These are phyloP conservation scores for Xerophyta viscosa DNA, from an alignment of 106 monocot species.

Conservation along the genomic window DNA sequence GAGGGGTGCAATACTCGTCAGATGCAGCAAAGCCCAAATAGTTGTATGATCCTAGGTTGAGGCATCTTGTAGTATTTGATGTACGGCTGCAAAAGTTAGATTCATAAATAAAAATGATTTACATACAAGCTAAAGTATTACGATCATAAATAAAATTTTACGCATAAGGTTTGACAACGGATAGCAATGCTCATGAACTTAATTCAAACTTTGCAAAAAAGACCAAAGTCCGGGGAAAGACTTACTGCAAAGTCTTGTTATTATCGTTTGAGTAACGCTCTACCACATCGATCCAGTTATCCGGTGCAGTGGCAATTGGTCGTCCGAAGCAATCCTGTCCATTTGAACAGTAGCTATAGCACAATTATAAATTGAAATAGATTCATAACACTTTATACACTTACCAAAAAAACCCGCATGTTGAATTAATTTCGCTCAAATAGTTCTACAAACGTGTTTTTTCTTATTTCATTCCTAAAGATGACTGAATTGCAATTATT, in stretches of 20 bases:
- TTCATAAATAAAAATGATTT: no score
- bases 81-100: slow-evolving; percentile 93
- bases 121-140: no score
- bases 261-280: slow-evolving; percentile 65
- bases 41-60: slow-evolving; percentile 93
- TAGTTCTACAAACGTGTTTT: no score
- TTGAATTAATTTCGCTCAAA: no score
- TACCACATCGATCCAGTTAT: slow-evolving; percentile 75
- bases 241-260: slow-evolving; percentile 76
- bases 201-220: not conserved
- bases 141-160: no score
- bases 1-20: slow-evolving; percentile 95
- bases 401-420: no score
- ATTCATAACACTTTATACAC: no score
- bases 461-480: no score
- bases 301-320: slow-evolving; percentile 72
- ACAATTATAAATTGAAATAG: no score
- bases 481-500: no score
- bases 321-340: slow-evolving; percentile 65
- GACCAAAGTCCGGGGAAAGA: not conserved
- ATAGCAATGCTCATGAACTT: not conserved
- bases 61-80: slow-evolving; percentile 55
- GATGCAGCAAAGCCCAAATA: slow-evolving; percentile 96
- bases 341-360: not conserved
- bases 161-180: no score